These are phyloP conservation scores for Papiliotrema fonsecae DNA, from an alignment of 1,284 basidiomycete species.

Conservation along the genomic window DNA sequence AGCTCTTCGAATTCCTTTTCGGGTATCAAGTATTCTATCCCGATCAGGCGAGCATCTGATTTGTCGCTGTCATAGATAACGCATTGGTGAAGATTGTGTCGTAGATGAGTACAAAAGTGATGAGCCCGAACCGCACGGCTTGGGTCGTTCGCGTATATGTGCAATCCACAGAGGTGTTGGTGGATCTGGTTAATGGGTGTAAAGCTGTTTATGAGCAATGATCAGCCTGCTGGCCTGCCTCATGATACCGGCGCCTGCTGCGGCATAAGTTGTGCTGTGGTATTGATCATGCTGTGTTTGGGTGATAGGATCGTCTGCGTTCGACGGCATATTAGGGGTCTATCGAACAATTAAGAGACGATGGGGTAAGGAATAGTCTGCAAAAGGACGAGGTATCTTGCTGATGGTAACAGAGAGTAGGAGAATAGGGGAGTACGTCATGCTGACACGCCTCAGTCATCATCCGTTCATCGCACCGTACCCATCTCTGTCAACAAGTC, in stretches of 20 bases:
- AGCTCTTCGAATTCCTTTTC: conserved; percentile 38
- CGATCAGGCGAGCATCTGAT: conserved; percentile 41
- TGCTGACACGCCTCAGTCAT: background rate
- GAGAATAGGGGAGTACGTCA: background rate
- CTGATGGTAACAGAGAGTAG: too few species aligned
- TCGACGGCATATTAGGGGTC: background rate
- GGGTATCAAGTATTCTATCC: conserved; percentile 48
- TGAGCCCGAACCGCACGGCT: conserved; percentile 50
- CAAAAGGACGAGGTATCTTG: too few species aligned
- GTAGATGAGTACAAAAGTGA: conserved; percentile 50
- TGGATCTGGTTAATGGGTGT: conserved; percentile 52
- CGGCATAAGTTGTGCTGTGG: conserved; percentile 34
- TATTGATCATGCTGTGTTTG: conserved; percentile 23
- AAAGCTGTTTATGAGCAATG: conserved; percentile 36
- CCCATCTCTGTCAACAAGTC: too few species aligned
- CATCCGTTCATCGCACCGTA: too few species aligned
- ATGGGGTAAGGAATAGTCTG: too few species aligned
- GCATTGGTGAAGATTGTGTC: conserved; percentile 38
- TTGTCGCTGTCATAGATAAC: conserved; percentile 47
- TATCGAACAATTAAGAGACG: too few species aligned
- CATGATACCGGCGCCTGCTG: conserved; percentile 49
- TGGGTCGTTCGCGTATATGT: conserved; percentile 44
- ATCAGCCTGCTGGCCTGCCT: conserved; percentile 14
- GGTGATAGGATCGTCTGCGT: conserved; percentile 6
- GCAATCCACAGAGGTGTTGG: conserved; percentile 54